Percentiles rank a stretch among this genome's conserved stretches.
Evolutionary conservation across 164 flowering plant genomes (phyloP).

Genomic region (Umbilicus rupestris): DNA sequence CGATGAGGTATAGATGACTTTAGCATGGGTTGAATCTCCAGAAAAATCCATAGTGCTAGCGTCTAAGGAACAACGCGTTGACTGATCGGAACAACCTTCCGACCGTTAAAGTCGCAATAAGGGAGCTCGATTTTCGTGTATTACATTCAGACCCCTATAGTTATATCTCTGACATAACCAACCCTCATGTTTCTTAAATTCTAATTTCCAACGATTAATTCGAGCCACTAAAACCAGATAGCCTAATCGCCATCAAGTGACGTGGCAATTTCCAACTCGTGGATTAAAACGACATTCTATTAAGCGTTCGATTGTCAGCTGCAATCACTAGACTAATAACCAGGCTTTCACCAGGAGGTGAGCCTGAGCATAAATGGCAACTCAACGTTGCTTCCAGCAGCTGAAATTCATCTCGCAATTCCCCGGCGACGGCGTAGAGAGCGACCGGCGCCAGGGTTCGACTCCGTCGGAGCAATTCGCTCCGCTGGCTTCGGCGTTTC

Average conservation of each 20-base stretch:
- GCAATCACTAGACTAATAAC: neutral
- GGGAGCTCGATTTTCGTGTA: neutral
- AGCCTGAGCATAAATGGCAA: constrained; percentile 6
- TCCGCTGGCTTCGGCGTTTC: constrained; percentile 47
- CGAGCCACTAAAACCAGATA: neutral
- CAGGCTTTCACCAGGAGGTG: neutral
- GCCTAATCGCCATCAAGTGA: neutral
- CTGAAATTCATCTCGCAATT: constrained; percentile 23
- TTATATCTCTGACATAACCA: too few species aligned
- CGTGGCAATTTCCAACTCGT: neutral
- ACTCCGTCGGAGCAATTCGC: constrained; percentile 55
- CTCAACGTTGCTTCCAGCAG: neutral
- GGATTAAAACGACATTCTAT: neutral
- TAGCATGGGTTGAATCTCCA: too few species aligned
- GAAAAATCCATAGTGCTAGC: neutral
- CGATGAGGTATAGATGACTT: neutral
- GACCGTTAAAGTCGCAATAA: constrained; percentile 1
- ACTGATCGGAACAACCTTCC: neutral
- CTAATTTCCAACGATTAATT: too few species aligned
- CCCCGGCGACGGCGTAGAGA: constrained; percentile 22
- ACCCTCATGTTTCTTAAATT: too few species aligned
- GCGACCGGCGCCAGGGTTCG: constrained; percentile 7
- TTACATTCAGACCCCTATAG: neutral
- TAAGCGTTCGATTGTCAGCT: neutral
- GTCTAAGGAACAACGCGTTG: neutral